A percentile compares a stretch with the other conserved stretches of the same genome.
Evolutionary conservation across 495 filamentous ascomycete genomes (phyloP).

Genomic region (Chaetomium tenue): DNA sequence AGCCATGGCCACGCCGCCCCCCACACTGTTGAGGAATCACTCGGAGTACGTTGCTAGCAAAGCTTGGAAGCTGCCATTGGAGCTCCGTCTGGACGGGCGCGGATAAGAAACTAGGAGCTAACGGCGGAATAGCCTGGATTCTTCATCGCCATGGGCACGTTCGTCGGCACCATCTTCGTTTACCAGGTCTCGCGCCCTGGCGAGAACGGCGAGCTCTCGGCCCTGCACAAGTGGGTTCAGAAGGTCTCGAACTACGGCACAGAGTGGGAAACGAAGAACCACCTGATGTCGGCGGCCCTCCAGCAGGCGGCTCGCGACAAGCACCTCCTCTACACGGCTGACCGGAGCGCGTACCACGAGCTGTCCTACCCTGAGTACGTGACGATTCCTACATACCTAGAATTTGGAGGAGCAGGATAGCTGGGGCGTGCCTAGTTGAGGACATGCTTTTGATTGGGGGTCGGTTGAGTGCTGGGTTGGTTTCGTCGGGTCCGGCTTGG

Average conservation of each 20-base stretch:
- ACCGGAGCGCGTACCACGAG: constrained; percentile 40
- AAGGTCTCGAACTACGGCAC: constrained; percentile 40
- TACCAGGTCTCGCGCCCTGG: constrained; percentile 46
- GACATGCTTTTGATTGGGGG: not conserved
- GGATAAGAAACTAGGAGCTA: constrained; percentile 17
- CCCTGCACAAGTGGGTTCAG: constrained; percentile 36
- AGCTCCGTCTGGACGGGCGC: not conserved
- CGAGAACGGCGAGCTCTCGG: constrained; percentile 44
- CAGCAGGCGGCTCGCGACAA: constrained; percentile 52
- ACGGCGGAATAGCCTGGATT: constrained; percentile 36
- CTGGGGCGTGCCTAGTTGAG: not conserved
- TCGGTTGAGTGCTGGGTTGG: not conserved
- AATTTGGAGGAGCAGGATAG: not conserved
- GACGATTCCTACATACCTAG: not conserved
- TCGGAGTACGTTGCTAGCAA: constrained; percentile 43
- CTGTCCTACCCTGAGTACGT: constrained; percentile 52
- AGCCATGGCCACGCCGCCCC: constrained; percentile 38
- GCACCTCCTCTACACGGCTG: constrained; percentile 41
- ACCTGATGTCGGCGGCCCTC: constrained; percentile 39
- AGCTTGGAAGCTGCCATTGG: not conserved
- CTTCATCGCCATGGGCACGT: constrained; percentile 39
- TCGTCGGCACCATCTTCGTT: constrained; percentile 36
- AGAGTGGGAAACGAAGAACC: constrained; percentile 44
- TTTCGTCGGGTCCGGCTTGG: not conserved
- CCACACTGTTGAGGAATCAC: constrained; percentile 43